Evolutionary conservation across 139 green algal genomes (phyloP).

Genomic region (Trebouxia sp.): DNA sequence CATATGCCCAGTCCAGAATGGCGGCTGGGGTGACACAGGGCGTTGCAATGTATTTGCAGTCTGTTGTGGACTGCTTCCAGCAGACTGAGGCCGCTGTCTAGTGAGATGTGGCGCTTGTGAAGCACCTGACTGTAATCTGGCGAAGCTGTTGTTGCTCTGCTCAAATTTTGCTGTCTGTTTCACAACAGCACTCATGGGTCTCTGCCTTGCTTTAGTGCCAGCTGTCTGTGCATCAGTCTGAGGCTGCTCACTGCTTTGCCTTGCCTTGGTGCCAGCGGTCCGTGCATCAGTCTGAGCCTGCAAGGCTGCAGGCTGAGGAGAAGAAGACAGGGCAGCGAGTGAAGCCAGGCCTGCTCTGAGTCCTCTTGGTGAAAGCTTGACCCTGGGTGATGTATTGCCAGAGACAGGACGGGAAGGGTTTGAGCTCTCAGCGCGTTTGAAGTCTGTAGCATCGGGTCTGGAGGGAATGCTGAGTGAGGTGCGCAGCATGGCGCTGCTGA

Average conservation of each 20-base stretch:
- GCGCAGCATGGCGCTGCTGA: not conserved
- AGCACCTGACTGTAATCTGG: not conserved
- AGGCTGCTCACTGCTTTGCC: not conserved
- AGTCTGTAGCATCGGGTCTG: not conserved
- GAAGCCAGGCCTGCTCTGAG: not conserved
- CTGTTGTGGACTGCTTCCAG: not conserved
- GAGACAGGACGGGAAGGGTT: not conserved
- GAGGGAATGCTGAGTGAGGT: not conserved
- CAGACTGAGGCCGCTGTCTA: not conserved
- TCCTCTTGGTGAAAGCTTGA: not conserved
- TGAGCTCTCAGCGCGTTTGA: not conserved
- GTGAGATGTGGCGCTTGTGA: not conserved
- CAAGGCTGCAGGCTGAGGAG: not conserved
- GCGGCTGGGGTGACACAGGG: not conserved
- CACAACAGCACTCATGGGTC: not conserved
- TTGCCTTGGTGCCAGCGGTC: not conserved
- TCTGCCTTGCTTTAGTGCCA: too few species aligned
- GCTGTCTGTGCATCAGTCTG: not conserved
- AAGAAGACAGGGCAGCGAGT: not conserved
- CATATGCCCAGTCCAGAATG: conserved; percentile 8
- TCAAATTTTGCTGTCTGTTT: too few species aligned
- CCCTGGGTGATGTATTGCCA: not conserved
- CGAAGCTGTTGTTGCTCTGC: not conserved
- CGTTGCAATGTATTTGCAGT: not conserved
- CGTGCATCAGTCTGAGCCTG: not conserved